Conservation (phyloP, 345 rosid genomes). For the Salix exigua region DNA sequence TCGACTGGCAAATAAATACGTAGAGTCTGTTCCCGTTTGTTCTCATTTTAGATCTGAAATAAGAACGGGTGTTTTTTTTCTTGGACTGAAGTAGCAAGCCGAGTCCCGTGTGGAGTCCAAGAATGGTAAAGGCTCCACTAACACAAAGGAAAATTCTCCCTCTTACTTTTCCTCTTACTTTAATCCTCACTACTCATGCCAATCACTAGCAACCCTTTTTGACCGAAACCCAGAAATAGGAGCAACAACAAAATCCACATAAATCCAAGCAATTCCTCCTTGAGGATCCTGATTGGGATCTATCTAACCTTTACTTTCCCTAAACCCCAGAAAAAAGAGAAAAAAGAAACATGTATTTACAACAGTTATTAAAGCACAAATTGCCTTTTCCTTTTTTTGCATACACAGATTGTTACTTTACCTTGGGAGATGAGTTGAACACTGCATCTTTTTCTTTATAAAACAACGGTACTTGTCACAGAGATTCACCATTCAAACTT, state of each 20-base stretch:
- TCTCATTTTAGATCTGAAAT: conserved; percentile 1
- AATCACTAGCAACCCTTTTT: conserved; percentile 15
- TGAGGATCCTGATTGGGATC: conserved; percentile 29
- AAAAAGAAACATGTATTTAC: conserved; percentile 7
- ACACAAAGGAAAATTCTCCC: conserved; percentile 19
- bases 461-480: neutral
- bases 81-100: conserved; percentile 8
- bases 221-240: conserved; percentile 15
- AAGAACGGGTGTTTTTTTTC: conserved; percentile 1
- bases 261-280: conserved; percentile 6
- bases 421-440: conserved; percentile 8
- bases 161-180: conserved; percentile 9
- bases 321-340: conserved; percentile 17
- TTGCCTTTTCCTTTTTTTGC: conserved; percentile 2
- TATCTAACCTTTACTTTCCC: conserved; percentile 31
- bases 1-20: neutral
- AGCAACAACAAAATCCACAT: conserved; percentile 11
- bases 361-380: conserved; percentile 3
- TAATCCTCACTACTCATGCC: conserved; percentile 6
- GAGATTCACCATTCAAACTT: conserved; percentile 1
- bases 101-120: conserved; percentile 12
- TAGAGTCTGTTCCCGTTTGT: neutral
- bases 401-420: conserved; percentile 3
- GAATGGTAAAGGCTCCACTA: conserved; percentile 24
- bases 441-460: neutral